Conservation (phyloP, 768 basidiomycete genomes). For the Cubamyces lactineus region DNA sequence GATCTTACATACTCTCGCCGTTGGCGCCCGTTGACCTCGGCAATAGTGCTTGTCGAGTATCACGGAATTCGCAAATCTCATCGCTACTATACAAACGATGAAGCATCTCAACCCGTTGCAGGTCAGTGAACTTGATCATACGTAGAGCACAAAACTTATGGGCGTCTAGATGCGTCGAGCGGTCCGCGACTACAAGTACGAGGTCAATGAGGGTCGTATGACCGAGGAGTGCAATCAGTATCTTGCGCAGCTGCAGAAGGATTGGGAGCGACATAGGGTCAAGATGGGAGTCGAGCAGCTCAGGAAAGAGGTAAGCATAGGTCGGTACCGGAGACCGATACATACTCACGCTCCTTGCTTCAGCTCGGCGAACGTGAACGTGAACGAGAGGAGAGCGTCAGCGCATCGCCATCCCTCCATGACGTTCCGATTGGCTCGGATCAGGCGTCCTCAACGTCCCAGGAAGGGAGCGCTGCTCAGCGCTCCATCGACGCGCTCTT, state of each 20-base stretch:
- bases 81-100: slow-evolving; percentile 89
- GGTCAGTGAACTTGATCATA: slow-evolving; percentile 42
- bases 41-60: slow-evolving; percentile 82
- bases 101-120: slow-evolving; percentile 90
- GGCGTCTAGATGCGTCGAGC: slow-evolving; percentile 83
- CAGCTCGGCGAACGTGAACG: slow-evolving; percentile 73
- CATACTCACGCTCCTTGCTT: slow-evolving; percentile 8
- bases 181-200: slow-evolving; percentile 90
- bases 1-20: slow-evolving; percentile 6
- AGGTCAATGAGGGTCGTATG: slow-evolving; percentile 91
- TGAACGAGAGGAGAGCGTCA: slow-evolving; percentile 55
- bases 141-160: not conserved
- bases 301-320: slow-evolving; percentile 70
- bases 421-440: slow-evolving; percentile 21
- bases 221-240: slow-evolving; percentile 96
- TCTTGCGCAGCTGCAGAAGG: slow-evolving; percentile 91
- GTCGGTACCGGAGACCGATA: not conserved
- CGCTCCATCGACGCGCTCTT: slow-evolving; percentile 81
- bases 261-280: slow-evolving; percentile 93
- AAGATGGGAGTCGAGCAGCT: slow-evolving; percentile 85
- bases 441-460: slow-evolving; percentile 36
- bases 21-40: slow-evolving; percentile 19
- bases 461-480: slow-evolving; percentile 42
- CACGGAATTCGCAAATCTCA: slow-evolving; percentile 82
- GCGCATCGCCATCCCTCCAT: slow-evolving; percentile 43